A percentile compares a stretch with the other conserved stretches of the same genome.
Conservation (phyloP, 2,329 filamentous ascomycete species). For the Coniochaeta sp. region DNA sequence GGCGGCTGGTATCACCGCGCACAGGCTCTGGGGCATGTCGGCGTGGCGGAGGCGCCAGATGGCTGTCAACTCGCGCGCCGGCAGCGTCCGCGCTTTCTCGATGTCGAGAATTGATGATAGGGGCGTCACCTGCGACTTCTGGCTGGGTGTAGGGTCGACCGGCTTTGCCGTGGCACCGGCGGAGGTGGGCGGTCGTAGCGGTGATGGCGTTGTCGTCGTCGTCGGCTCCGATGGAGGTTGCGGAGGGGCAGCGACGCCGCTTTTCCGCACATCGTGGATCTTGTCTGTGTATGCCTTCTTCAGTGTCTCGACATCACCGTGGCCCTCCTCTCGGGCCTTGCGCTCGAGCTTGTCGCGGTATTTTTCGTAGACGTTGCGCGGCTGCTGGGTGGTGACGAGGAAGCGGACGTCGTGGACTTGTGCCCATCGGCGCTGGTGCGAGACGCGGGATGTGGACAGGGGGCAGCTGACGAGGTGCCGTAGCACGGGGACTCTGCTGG, state of each 20-base stretch:
- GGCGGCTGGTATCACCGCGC: slow-evolving; percentile 66
- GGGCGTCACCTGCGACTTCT: slow-evolving; percentile 14
- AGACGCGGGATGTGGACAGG: slow-evolving; percentile 21
- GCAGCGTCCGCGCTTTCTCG: slow-evolving; percentile 64
- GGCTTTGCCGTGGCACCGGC: slow-evolving; percentile 8
- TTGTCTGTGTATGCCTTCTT: slow-evolving; percentile 79
- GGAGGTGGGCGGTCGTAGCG: slow-evolving; percentile 15
- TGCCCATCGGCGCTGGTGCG: slow-evolving; percentile 73
- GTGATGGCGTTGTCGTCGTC: slow-evolving; percentile 8
- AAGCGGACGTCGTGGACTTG: slow-evolving; percentile 90
- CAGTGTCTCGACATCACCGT: slow-evolving; percentile 63
- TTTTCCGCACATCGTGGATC: slow-evolving; percentile 64
- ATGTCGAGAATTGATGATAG: slow-evolving; percentile 62
- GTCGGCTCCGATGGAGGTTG: slow-evolving; percentile 9
- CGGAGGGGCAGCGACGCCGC: slow-evolving; percentile 43
- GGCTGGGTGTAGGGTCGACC: slow-evolving; percentile 22
- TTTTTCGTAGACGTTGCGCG: slow-evolving; percentile 66
- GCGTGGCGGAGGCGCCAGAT: slow-evolving; percentile 90
- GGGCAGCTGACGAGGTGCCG: slow-evolving; percentile 33
- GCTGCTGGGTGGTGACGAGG: slow-evolving; percentile 67
- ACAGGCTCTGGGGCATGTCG: slow-evolving; percentile 64
- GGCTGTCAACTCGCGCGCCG: slow-evolving; percentile 72
- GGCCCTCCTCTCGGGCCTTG: slow-evolving; percentile 71
- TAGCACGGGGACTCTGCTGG: slow-evolving; percentile 37
- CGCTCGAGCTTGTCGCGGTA: slow-evolving; percentile 78